Base-by-base conservation (phyloP, 306 rosid species). In the Ochetophila trinervis region DNA sequence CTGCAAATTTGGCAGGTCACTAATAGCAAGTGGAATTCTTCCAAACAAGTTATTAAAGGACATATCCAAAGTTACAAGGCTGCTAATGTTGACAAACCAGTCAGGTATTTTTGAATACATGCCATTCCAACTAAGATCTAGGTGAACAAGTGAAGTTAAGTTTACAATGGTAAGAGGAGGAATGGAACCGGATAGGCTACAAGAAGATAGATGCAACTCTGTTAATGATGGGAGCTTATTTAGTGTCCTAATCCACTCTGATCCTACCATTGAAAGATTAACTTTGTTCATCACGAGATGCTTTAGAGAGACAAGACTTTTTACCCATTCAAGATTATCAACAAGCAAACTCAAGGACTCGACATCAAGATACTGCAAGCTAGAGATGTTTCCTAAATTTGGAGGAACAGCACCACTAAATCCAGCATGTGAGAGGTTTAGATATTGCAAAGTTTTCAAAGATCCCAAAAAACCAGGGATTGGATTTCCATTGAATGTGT, bases 381-480 rank as follows among this genome's bases (percentile, higher is more conserved):
- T 60, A 13, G 81, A 76, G 47, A 81, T 73, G 70, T 81, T 79
- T 27, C 85, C 71, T 19, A 82, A 62, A 49, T 32, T 66, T 19
- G 69, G 69, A 60, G 85, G 80, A 63, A 85, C 35, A 32, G 0
- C 0, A 4, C 77, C 78, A 62, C 54, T 13, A 66, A 82, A 77
- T 14, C 79, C 90, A 7, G 85, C 62, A 69, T 59, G 0, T 34
- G 85, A 82, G 17, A 85, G 42, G 69, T 82, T 72, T 16, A 82
- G 67, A 54, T 85, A 72, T 36, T 72, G 76, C 74, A 85, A 69
- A 67, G 74, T 74, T 35, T 55, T 8, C 16, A 82, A 11, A 49
- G 80, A 63, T 37, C 80, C 84, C 11, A 85, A 74, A 50, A 66
- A 69, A 13, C 17, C 56, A 55, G 78, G 82, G 37, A 82, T 64